Evolutionary conservation across 371 early-diverging fungal genomes (phyloP), one percentile per base, ranked within the genome.

Genomic region (Mucor velutinosus): DNA sequence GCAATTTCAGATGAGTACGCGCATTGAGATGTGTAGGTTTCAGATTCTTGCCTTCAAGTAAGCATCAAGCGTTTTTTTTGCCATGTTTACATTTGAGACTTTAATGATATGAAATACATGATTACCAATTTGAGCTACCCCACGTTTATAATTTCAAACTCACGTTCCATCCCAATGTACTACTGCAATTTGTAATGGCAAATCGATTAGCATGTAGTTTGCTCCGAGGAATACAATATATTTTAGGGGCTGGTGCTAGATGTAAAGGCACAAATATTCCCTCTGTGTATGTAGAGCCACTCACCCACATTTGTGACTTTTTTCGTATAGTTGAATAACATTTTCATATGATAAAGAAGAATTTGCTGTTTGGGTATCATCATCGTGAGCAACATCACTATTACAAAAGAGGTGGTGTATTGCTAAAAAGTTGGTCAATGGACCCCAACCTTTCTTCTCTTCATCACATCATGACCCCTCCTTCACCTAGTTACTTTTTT

Each of bases 61-160:
- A 35, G 6, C 10, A 35, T 35, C 10, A 35, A 35, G 11, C 35
- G 11, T 35, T 3, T 43, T 3, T 43, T 15, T 15, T 43, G 43
- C 17, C 15, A 43, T 43, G n/a, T 43, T 51, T 45, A 45, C 21
- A 45, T 14, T 12, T 14, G 47, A 45, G 47, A 1, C 1, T n/a
- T 15, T 45, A 1, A 14, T 23, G 27, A 27, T 56, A 30, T 56
- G 8, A 30, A 21, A 27, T 21, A 23, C 19, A 25, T 32, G 5
- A 51, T 55, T 63, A 19, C 63, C 55, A 39, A 35, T 55, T 55
- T 55, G 41, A 55, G 53, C 39, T 63, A 55, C 64, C 64, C 64
- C 64, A 64, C 64, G 64, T 62, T 62, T 62, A 43, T 43, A n/a
- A 51, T 51, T 23, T 51, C 3, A 7, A 51, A 23, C 21, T 51